Conservation (phyloP, 257 asterid species). For the Scutellaria galericulata region DNA sequence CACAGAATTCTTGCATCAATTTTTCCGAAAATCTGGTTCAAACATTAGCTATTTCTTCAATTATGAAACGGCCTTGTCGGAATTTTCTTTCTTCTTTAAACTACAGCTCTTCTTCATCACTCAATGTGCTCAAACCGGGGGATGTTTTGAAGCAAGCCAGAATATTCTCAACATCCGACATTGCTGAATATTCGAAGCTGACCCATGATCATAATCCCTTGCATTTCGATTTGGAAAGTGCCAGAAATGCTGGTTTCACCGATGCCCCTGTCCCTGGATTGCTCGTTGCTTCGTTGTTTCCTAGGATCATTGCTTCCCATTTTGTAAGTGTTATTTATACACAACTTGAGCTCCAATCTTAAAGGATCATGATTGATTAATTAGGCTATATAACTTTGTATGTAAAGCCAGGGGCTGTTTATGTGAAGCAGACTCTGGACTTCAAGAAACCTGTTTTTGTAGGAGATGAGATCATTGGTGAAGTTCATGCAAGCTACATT, state of each 20-base stretch:
- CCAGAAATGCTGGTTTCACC: conserved; percentile 62
- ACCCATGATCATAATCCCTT: conserved; percentile 73
- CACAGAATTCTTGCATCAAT: conserved; percentile 8
- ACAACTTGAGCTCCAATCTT: too few relatives aligned
- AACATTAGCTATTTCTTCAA: background rate
- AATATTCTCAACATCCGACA: conserved; percentile 52
- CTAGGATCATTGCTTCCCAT: conserved; percentile 75
- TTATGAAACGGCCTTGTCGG: conserved; percentile 32
- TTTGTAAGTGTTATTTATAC: conserved; percentile 49
- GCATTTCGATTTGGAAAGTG: conserved; percentile 66
- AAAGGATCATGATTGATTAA: too few relatives aligned
- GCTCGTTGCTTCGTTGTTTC: conserved; percentile 83
- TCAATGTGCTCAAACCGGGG: conserved; percentile 51
- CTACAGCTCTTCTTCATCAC: background rate
- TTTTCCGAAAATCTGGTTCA: background rate
- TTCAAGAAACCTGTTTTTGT: conserved; percentile 74
- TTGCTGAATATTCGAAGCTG: conserved; percentile 27
- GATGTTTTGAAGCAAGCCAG: conserved; percentile 59
- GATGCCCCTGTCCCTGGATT: conserved; percentile 73
- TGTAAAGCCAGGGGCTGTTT: conserved; percentile 82
- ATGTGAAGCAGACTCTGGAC: conserved; percentile 73
- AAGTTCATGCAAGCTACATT: conserved; percentile 58
- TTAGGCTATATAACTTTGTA: too few relatives aligned
- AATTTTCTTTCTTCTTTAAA: conserved; percentile 32
- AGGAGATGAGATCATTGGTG: conserved; percentile 66